These are phyloP conservation scores for Conoideocrella luteorostrata DNA, from an alignment of 2,329 filamentous ascomycete genomes.

Conservation along the genomic window DNA sequence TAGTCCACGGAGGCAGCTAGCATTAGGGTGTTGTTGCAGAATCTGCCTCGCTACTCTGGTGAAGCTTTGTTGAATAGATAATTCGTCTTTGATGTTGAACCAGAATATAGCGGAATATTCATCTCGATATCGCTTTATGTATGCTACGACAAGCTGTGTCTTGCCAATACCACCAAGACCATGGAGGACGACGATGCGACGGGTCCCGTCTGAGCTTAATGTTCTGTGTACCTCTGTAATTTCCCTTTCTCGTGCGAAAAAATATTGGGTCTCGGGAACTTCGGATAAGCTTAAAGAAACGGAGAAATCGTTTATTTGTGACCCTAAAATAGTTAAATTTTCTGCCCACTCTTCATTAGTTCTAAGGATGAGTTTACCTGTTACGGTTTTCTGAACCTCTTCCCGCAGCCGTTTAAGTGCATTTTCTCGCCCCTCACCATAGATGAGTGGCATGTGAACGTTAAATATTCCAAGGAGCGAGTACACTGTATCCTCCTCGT, in stretches of 20 bases:
- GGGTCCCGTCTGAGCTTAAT: slow-evolving; percentile 7
- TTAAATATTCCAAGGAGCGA: slow-evolving; percentile 15
- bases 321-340: no score
- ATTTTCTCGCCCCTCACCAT: slow-evolving; percentile 11
- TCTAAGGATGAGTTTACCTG: no score
- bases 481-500: slow-evolving; percentile 13
- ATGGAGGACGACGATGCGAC: slow-evolving; percentile 24
- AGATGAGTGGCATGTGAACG: slow-evolving; percentile 13
- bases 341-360: no score
- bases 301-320: slow-evolving; percentile 3
- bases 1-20: slow-evolving; percentile 2
- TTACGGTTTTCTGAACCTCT: background rate
- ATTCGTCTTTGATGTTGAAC: slow-evolving; percentile 33
- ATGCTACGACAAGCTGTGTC: no score
- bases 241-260: slow-evolving; percentile 14
- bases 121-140: no score
- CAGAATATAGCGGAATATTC: slow-evolving; percentile 38
- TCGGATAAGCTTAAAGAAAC: slow-evolving; percentile 6
- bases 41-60: slow-evolving; percentile 22
- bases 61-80: slow-evolving; percentile 30
- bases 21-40: slow-evolving; percentile 17
- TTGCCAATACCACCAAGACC: no score
- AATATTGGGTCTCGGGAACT: slow-evolving; percentile 8
- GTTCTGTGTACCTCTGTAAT: slow-evolving; percentile 11
- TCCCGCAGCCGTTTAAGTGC: background rate